Conservation (phyloP, 371 early-diverging fungal genomes). For the Mortierella sp. region DNA sequence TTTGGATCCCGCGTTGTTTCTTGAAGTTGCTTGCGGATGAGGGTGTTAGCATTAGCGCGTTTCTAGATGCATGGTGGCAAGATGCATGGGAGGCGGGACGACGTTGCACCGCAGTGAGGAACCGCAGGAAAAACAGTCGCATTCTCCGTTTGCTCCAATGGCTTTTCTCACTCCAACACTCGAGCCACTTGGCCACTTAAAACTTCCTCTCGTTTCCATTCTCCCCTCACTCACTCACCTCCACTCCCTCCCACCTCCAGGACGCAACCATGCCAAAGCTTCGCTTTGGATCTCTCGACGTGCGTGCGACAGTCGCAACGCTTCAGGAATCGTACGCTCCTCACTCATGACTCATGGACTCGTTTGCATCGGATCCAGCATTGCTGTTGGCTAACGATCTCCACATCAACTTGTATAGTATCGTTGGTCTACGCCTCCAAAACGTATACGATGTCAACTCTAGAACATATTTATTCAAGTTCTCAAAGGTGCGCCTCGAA, state of each 20-base stretch:
- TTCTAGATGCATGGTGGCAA: too few relatives aligned
- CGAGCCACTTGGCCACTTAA: neutral
- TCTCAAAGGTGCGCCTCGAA: constrained; percentile 71
- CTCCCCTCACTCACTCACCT: neutral
- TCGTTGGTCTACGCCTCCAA: constrained; percentile 90
- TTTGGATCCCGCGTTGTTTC: too few relatives aligned
- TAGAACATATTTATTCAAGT: constrained; percentile 93
- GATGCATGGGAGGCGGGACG: too few relatives aligned
- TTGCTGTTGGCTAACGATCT: neutral
- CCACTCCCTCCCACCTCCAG: too few relatives aligned
- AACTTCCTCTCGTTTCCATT: constrained; percentile 3
- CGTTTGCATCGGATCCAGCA: neutral
- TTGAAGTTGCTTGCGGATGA: too few relatives aligned
- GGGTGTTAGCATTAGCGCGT: too few relatives aligned
- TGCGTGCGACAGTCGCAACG: constrained; percentile 84
- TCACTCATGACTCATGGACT: neutral
- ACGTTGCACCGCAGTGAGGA: too few relatives aligned
- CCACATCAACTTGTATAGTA: constrained; percentile 55
- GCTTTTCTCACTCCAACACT: constrained; percentile 9
- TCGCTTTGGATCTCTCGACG: constrained; percentile 90
- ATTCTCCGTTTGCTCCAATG: too few relatives aligned
- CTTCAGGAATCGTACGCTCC: constrained; percentile 66
- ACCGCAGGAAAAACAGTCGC: too few relatives aligned
- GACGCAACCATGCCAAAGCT: constrained; percentile 64
- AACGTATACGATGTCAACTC: constrained; percentile 94